Base-by-base conservation (phyloP, 208 protist genomes). In the Leptomonas pyrrhocoris region DNA sequence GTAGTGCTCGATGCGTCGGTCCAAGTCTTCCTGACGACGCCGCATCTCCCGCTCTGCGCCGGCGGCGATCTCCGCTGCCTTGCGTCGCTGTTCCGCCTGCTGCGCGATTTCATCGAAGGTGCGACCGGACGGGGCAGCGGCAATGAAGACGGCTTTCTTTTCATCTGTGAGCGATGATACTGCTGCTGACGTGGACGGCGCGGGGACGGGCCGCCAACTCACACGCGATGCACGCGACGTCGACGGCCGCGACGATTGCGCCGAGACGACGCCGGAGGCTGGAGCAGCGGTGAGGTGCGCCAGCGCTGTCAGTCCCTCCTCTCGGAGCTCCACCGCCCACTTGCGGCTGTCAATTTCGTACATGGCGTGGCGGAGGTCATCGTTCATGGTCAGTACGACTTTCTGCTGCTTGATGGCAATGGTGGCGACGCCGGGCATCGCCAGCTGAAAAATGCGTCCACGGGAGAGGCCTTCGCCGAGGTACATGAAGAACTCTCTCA, bases 401-500 rank as follows among this genome's bases (percentile, higher is more conserved):
- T 78, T 76, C 59, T 94, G 87, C 21, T 81, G 70, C 78, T 88
- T 94, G 15, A 92, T 77, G 4, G 84, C 49, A n/a, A 93, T 68
- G 28, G 74, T 83, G 12, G 80, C 85, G 13, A 93, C 76, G 12
- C 85, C 92, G 5, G 83, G 83, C 46, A 96, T 83, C 28, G 55
- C 64, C 15, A 96, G 69, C 27, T 87, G 68, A 60, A 94, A 88
- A 46, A 91, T 62, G 56, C 84, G 80, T 2, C 83, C 82, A 48
- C 80, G 64, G 53, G 88, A 92, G 19, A 96, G 74, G 0, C 84
- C 85, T 57, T 96, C 92, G 18, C 92, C 92, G 49, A 96, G 38
- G 77, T 93, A 96, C 61, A 89, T 66, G 46, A 93, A 84, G 40
- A 96, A 91, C 75, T 96, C 88, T 34, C 81, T 83, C 43, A 96